Percentiles rank a stretch among this genome's conserved stretches.
Conservation (phyloP, 2,329 filamentous ascomycete species). For the Epichloe festucae region DNA sequence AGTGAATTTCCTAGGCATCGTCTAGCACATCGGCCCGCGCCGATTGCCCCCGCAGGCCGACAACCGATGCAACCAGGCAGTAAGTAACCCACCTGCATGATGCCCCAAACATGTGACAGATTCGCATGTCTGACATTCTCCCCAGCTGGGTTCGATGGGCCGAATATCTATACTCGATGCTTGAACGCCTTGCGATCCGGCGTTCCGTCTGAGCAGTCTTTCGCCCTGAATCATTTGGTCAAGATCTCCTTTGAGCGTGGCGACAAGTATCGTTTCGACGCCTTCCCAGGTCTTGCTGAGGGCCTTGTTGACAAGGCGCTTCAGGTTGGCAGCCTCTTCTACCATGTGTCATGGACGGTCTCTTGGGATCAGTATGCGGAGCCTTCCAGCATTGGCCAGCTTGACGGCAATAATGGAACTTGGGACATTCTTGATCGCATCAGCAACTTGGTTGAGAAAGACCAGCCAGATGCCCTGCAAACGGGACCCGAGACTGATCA, state of each 20-base stretch:
- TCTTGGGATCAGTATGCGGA: constrained; percentile 48
- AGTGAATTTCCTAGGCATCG: constrained; percentile 41
- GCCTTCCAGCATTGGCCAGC: constrained; percentile 33
- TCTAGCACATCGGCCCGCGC: constrained; percentile 27
- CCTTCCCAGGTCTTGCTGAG: constrained; percentile 79
- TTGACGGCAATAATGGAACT: constrained; percentile 37
- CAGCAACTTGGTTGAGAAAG: constrained; percentile 42
- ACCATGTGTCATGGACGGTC: constrained; percentile 69
- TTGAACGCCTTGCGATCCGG: constrained; percentile 71
- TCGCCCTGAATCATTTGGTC: constrained; percentile 82
- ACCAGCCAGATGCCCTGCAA: constrained; percentile 57
- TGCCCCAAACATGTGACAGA: neutral
- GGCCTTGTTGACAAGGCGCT: constrained; percentile 76
- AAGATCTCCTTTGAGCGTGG: constrained; percentile 92
- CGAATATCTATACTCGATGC: constrained; percentile 85
- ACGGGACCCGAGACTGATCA: constrained; percentile 57
- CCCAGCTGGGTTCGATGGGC: constrained; percentile 52
- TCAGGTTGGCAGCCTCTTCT: constrained; percentile 66
- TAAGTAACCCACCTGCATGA: constrained; percentile 24
- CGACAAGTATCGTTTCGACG: constrained; percentile 91
- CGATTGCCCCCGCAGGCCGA: constrained; percentile 20
- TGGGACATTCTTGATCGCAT: constrained; percentile 53
- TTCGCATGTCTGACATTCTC: constrained; percentile 6
- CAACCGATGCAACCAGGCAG: constrained; percentile 47
- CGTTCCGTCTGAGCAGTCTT: constrained; percentile 73